phyloP scores from a whole-genome alignment of 2,329 filamentous ascomycete genomes.

The Emericellopsis atlantica region DNA sequence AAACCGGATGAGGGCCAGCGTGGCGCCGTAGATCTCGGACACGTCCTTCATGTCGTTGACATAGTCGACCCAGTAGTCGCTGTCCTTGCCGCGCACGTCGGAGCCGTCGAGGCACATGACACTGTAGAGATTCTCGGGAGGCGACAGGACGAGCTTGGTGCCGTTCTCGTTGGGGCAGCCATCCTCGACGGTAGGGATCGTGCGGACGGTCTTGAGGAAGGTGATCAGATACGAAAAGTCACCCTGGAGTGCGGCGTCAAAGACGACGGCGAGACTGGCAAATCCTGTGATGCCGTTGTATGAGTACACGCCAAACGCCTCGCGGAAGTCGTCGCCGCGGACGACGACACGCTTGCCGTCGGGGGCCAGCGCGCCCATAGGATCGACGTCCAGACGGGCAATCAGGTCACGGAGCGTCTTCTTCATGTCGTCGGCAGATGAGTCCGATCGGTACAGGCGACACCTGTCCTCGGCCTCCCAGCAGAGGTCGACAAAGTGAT shows the following conservation, averaged over 20 bases:
- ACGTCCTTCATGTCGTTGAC: constrained; percentile 11
- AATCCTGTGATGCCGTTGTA: constrained; percentile 1
- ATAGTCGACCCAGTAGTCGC: constrained; percentile 16
- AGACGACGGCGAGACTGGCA: background rate
- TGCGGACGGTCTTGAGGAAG: constrained; percentile 13
- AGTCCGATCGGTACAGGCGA: constrained; percentile 10
- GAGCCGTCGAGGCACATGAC: constrained; percentile 23
- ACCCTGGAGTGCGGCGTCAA: constrained; percentile 7
- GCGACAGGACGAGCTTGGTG: background rate
- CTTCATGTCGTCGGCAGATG: constrained; percentile 7
- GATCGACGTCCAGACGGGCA: constrained; percentile 7
- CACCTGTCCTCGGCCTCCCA: constrained; percentile 16
- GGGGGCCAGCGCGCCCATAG: constrained; percentile 17
- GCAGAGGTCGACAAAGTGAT: constrained; percentile 21
- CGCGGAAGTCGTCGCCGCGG: constrained; percentile 16
- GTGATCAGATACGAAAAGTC: constrained; percentile 7
- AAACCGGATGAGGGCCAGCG: constrained; percentile 21
- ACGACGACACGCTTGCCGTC: constrained; percentile 11
- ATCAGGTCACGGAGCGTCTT: constrained; percentile 6
- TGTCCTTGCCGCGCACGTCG: constrained; percentile 7
- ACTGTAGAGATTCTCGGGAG: background rate
- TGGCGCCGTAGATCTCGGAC: constrained; percentile 16
- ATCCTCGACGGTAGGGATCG: constrained; percentile 3
- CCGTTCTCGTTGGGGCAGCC: constrained; percentile 5
- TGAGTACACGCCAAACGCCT: constrained; percentile 9